Base-by-base conservation (phyloP, 2,329 filamentous ascomycete genomes). In the Trichoderma sp. region DNA sequence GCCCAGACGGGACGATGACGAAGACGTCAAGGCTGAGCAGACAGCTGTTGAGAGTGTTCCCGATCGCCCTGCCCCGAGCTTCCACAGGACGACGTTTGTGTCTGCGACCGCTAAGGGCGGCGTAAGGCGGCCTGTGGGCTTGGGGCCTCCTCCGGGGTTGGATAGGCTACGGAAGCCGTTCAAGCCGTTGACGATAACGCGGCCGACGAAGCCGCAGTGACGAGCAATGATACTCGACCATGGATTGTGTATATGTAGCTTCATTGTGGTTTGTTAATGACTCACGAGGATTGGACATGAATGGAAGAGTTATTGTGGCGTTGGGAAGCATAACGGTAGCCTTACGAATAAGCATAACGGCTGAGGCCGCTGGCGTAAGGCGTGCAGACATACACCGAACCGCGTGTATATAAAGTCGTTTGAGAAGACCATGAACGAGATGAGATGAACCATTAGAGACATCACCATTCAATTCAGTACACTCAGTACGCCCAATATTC, bases 151-250 rank as follows among this genome's bases (percentile, higher is more conserved):
- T 39, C 77, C 81, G 48, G 80, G 81, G 0, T 79, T 86, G 71
- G 80, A 83, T 57, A 79, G 78, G 68, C 71, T 86, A 56, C 78
- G 78, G 63, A 85, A 81, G 71, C 85, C 85, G 6, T 87, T 87
- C 65, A 86, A 84, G 74, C 82, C 82, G 50, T 75, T 86, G 69
- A 86, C 83, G 12, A 81, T 86, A 21, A 82, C 80, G 65, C 78
- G 81, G 34, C 75, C 76, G 19, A 66, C 68, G 55, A 72, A 72
- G 2, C 74, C 55, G 56, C 41, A 56, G 30, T 55, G 28, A 26
- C 3, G 30, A 39, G 34, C 12, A 39, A 14, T 39, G 34, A 14
- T 14, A 3, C 3, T 14, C 14, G 34, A 14, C 12, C 4, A 14
- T 14, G 3, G 1, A 14, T 14, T 14, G 34, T 12, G 9, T 39